Evolutionary conservation across 2,329 filamentous ascomycete genomes (phyloP), one percentile per base, ranked within the genome.

Genomic region (Falciphora oryzae): DNA sequence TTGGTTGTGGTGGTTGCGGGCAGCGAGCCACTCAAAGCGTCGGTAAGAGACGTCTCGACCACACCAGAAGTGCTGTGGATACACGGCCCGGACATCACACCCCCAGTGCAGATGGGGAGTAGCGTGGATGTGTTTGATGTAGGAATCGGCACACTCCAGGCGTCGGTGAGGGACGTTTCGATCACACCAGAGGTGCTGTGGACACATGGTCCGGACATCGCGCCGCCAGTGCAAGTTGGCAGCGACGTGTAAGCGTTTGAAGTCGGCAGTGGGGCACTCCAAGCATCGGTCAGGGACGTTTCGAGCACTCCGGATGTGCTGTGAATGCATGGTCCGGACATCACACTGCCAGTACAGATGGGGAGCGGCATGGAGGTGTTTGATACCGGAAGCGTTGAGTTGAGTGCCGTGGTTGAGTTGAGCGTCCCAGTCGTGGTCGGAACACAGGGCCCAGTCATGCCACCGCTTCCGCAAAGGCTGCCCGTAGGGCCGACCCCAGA

Each of bases 1-100:
- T 53, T 5, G 18, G 44, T n/a, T 11, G 44, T 50, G 16, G 44
- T 50, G 44, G 44, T n/a, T n/a, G 44, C 16, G 18, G 50, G 18
- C 7, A 56, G 25, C 27, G 60, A 50, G 28, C 32, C 50, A 14
- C 60, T 61, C 32, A 44, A 44, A 28, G 35, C 59, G 27, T 61
- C 35, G 13, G 35, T 53, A 14, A 61, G 28, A 18, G 32, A 53
- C 10, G 59, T 50, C n/a, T 50, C 35, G 18, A 50, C n/a, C 1
- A 16, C 32, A 38, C 22, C 11, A 2, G 25, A 25, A 25, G 59
- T 44, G 35, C 59, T 53, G n/a, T 18, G 32, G 16, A 61, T 29
- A 38, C 59, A 61, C 16, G 59, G 18, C 27, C 59, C 59, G 5
- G 59, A 61, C n/a, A 50, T 50, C 5, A 53, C 44, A 18, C 59